Conservation (phyloP, 2,329 filamentous ascomycete species). For the Fusarium kyushuense region DNA sequence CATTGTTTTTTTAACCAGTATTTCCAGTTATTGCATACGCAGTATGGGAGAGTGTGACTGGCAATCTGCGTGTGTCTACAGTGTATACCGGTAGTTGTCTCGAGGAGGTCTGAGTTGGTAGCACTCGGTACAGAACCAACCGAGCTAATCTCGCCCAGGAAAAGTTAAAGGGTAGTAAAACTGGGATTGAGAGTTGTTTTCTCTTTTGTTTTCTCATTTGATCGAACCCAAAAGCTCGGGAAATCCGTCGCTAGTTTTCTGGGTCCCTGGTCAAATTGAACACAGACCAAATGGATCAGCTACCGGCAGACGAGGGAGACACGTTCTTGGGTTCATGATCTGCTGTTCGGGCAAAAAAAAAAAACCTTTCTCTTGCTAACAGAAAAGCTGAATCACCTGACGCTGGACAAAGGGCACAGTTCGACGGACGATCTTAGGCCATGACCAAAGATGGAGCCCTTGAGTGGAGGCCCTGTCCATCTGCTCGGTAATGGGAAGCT, state of each 20-base stretch:
- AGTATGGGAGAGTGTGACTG: neutral
- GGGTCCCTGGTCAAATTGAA: neutral
- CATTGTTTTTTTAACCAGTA: neutral
- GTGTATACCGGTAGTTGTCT: neutral
- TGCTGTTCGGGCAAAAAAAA: slow-evolving; percentile 26
- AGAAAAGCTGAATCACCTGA: slow-evolving; percentile 4
- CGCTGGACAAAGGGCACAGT: slow-evolving; percentile 36
- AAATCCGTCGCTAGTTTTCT: neutral
- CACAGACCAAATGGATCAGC: slow-evolving; percentile 25
- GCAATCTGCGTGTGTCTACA: neutral
- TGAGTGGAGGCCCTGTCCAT: slow-evolving; percentile 20
- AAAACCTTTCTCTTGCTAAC: slow-evolving; percentile 27
- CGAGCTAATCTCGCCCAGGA: slow-evolving; percentile 18
- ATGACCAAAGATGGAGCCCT: slow-evolving; percentile 23
- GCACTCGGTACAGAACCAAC: slow-evolving; percentile 13
- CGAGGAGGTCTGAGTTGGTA: slow-evolving; percentile 3
- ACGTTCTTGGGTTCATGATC: slow-evolving; percentile 16
- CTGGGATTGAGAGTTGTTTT: slow-evolving; percentile 21
- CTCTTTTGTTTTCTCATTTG: slow-evolving; percentile 37
- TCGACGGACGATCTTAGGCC: slow-evolving; percentile 20
- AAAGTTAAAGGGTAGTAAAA: neutral
- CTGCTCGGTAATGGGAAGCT: slow-evolving; percentile 14
- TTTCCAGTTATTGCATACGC: slow-evolving; percentile 31
- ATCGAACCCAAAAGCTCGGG: neutral
- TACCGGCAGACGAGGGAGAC: slow-evolving; percentile 35